Percentiles rank a stretch among this genome's conserved stretches.
phyloP scores from a whole-genome alignment of 176 grass and related monocot genomes.

The Poa pratensis region DNA sequence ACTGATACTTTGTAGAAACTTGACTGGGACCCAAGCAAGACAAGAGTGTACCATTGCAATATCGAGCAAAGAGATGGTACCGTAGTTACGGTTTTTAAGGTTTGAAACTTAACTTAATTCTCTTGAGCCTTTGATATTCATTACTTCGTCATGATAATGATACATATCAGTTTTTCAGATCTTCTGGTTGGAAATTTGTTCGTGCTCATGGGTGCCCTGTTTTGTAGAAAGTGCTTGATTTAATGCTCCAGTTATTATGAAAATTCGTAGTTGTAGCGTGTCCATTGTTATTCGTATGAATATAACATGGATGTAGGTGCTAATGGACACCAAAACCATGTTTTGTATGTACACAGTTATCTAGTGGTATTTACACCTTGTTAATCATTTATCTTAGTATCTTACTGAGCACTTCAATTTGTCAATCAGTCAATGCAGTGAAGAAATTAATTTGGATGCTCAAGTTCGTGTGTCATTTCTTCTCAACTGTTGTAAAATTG shows the following conservation, averaged over 20 bases:
- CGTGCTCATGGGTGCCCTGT: background rate
- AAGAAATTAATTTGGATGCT: background rate
- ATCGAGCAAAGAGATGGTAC: conserved; percentile 47
- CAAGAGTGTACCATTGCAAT: conserved; percentile 65
- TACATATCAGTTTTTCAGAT: background rate
- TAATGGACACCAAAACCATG: background rate
- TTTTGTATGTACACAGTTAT: background rate
- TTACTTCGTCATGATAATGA: background rate
- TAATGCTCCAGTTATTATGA: background rate
- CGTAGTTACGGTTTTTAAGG: conserved; percentile 52
- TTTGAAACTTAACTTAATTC: conserved; percentile 24
- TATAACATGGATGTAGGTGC: background rate
- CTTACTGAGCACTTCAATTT: background rate
- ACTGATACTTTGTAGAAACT: conserved; percentile 51
- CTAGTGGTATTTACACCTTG: background rate
- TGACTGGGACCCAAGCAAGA: conserved; percentile 58
- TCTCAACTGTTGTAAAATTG: conserved; percentile 2
- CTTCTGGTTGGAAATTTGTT: background rate
- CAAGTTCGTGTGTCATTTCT: conserved; percentile 6
- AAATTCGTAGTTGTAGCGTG: background rate
- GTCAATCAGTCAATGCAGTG: background rate
- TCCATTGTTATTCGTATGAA: conserved; percentile 4
- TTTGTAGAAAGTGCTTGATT: background rate
- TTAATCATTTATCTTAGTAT: background rate
- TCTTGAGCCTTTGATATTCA: conserved; percentile 7